Evolutionary conservation across 306 rosid genomes (phyloP), one percentile per base, ranked within the genome.

Genomic region (Sicyos baderoa): DNA sequence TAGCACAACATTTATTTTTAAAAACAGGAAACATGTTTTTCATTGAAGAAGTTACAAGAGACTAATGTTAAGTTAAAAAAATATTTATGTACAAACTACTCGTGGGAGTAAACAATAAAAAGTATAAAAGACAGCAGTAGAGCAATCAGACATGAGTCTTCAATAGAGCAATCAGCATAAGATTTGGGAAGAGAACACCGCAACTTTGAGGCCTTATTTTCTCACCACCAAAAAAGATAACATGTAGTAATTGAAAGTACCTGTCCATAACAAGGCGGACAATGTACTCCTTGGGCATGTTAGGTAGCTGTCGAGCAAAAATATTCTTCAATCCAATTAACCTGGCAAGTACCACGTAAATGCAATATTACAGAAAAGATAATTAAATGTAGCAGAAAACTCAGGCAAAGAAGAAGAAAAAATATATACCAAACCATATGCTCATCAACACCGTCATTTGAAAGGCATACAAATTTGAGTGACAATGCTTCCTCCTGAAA

Each of bases 201-300:
- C 45, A 40, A 40, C 9, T 40, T 44, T 9, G 12, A 72, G 27
- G 63, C 37, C 19, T 58, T 29, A 56, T 42, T 56, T 4, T 22
- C 45, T 72, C n/a, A 72, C 18, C 4, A 45, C 67, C 42, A n/a
- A 58, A 72, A 16, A 58, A 72, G 44, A 55, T 21, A 57, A 11
- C 42, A 67, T 21, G 8, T 67, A 3, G 22, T 15, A 67, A 67
- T 14, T 62, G 57, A 25, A 53, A 75, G 74, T 86, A 93, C 99
- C 97, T 93, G 76, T 93, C 99, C 97, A 93, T 90, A 68, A 93
- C 94, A 79, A 93, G 97, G 17, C 97, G 97, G 48, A 93, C 96
- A 77, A 93, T 93, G 82, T 93, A 93, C 86, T 93, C 99, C 83
- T 93, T 93, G n/a, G 97, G 97, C 99, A 93, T 90, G 80, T 93